These are phyloP conservation scores for Lachancea meyersii DNA, from an alignment of 805 yeast genomes.

Conservation along the genomic window DNA sequence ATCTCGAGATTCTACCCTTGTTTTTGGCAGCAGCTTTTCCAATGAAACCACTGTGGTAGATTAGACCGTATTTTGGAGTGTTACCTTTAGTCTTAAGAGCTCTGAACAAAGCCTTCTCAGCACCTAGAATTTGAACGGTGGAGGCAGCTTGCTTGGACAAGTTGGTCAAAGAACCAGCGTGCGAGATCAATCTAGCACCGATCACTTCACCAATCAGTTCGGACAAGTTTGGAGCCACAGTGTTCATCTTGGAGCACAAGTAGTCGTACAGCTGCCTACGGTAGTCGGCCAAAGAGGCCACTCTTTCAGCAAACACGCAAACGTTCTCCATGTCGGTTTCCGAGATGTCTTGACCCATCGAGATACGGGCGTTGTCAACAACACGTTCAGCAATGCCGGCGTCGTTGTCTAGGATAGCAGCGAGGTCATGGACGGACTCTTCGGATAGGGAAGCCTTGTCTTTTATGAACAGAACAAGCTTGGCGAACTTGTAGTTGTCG, in stretches of 20 bases:
- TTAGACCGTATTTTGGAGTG: constrained; percentile 93
- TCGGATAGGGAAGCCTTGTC: constrained; percentile 81
- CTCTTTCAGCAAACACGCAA: constrained; percentile 86
- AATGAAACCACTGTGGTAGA: constrained; percentile 90
- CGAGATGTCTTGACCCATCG: constrained; percentile 98
- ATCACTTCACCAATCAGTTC: constrained; percentile 98
- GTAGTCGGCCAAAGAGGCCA: constrained; percentile 86
- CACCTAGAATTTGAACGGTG: constrained; percentile 95
- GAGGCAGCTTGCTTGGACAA: constrained; percentile 98
- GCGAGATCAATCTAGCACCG: constrained; percentile 97
- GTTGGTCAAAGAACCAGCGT: constrained; percentile 95
- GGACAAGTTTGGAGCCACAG: constrained; percentile 94
- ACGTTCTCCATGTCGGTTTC: constrained; percentile 93
- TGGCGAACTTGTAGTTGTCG: constrained; percentile 83
- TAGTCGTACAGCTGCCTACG: constrained; percentile 77
- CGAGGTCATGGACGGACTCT: constrained; percentile 81
- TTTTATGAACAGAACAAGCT: constrained; percentile 70
- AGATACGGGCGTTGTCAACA: constrained; percentile 90
- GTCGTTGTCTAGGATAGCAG: constrained; percentile 80
- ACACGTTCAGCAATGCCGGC: constrained; percentile 87
- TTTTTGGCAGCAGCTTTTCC: constrained; percentile 93
- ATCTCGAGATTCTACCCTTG: constrained; percentile 98
- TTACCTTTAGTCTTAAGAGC: constrained; percentile 95
- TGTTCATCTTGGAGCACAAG: constrained; percentile 91
- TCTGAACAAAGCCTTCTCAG: constrained; percentile 93